Evolutionary conservation across 1,139 yeast genomes (phyloP).

Genomic region (Candida gigantensis): DNA sequence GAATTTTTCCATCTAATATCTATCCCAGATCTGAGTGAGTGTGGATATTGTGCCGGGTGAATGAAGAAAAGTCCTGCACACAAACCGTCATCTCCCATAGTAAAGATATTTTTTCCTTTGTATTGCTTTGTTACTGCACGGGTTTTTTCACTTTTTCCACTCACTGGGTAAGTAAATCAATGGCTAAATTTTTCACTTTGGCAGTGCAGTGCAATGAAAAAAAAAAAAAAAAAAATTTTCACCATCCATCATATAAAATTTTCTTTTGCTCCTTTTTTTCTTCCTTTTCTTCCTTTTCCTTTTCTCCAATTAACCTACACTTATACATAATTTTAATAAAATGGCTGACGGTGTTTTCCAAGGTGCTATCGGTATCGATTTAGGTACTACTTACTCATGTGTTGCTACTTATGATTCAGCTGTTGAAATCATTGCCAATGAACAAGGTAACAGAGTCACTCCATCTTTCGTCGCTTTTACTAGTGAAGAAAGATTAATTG

Average conservation of each 20-base stretch:
- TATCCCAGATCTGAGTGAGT: neutral
- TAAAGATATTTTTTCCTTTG: neutral
- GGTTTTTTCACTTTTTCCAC: neutral
- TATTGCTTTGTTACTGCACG: neutral
- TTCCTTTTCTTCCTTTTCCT: constrained; percentile 12
- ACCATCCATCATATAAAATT: constrained; percentile 18
- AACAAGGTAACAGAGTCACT: constrained; percentile 99
- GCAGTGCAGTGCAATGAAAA: neutral
- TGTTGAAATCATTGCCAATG: constrained; percentile 93
- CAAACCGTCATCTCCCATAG: neutral
- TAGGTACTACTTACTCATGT: constrained; percentile 99
- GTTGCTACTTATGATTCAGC: constrained; percentile 94
- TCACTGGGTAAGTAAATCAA: constrained; percentile 10
- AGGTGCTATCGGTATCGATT: constrained; percentile 99
- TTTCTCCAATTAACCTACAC: constrained; percentile 15
- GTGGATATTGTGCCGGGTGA: constrained; percentile 1
- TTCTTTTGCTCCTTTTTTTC: constrained; percentile 15
- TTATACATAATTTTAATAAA: constrained; percentile 26
- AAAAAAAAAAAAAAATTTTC: constrained; percentile 17
- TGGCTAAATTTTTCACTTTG: constrained; percentile 11
- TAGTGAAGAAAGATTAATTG: constrained; percentile 95
- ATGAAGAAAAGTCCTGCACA: neutral
- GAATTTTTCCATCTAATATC: neutral
- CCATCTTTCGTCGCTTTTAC: constrained; percentile 98
- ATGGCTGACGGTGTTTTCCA: constrained; percentile 99